Conservation (phyloP, 2,329 filamentous ascomycete species). For the Tolypocladium nubicola region DNA sequence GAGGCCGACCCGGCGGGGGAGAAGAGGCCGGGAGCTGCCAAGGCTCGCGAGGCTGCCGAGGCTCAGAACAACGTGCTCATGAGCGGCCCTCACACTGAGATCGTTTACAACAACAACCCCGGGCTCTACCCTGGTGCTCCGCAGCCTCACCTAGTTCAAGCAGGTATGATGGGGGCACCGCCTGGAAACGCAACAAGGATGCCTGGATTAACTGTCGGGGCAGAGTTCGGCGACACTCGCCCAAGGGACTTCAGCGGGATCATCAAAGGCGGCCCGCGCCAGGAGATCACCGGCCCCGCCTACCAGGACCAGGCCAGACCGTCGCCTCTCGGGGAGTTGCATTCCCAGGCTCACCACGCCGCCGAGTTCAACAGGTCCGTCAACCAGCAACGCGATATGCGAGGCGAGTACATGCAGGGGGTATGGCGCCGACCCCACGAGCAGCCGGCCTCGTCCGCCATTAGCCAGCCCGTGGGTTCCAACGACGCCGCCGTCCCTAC, state of each 20-base stretch:
- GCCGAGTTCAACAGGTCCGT: constrained; percentile 85
- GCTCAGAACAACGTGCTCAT: constrained; percentile 54
- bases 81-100: constrained; percentile 66
- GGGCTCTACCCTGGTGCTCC: constrained; percentile 55
- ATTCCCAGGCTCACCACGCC: constrained; percentile 77
- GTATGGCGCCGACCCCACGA: constrained; percentile 81
- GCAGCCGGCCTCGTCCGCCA: constrained; percentile 43
- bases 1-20: constrained; percentile 93
- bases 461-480: constrained; percentile 35
- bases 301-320: constrained; percentile 82
- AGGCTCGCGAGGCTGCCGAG: constrained; percentile 72
- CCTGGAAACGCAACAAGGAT: constrained; percentile 60
- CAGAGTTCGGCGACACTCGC: constrained; percentile 67
- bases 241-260: constrained; percentile 76
- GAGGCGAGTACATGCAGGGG: constrained; percentile 68
- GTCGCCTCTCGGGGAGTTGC: constrained; percentile 65
- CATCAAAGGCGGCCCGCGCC: constrained; percentile 65
- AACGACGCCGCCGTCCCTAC: constrained; percentile 34
- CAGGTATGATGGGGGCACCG: constrained; percentile 57
- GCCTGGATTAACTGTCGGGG: constrained; percentile 73
- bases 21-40: constrained; percentile 86
- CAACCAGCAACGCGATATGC: constrained; percentile 68
- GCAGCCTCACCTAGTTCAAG: constrained; percentile 59
- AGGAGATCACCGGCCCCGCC: constrained; percentile 77
- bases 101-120: constrained; percentile 73